Evolutionary conservation across 2,329 filamentous ascomycete species (phyloP), one percentile per base, ranked within the genome.

Genomic region (Phaeosphaeria sp.): DNA sequence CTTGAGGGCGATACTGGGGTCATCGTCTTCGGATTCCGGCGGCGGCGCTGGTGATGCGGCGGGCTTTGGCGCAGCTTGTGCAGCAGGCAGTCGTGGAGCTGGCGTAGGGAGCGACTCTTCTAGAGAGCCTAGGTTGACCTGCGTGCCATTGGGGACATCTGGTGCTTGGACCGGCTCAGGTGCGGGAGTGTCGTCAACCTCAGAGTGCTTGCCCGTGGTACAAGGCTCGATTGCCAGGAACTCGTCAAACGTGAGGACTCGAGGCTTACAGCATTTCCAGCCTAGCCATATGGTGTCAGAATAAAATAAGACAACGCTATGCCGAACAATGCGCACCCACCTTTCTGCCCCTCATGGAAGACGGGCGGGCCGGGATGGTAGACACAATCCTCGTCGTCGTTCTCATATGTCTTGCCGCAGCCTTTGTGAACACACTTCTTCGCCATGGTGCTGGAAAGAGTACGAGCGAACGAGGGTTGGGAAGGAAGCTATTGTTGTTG

Each of bases 321-420:
- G 46, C 50, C 18, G 11, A 43, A 46, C 9, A 20, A 22, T 58
- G 51, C 52, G 55, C 48, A 56, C 61, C 55, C 58, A 97, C 94
- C 95, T 88, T 99, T 98, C 81, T 97, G 94, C 60, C 95, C 95
- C 81, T 99, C 95, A 77, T 98, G 95, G 78, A 99, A 99, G 59
- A 76, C 85, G 46, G 95, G 95, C 64, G 93, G 92, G 55, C 93
- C 93, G 44, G 94, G 92, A 80, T 99, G 95, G 81, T 97, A 98
- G 68, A 87, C 81, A 81, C 95, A 99, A 67, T 89, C 85, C 78
- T 97, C 94, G 43, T 92, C 87, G 10, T 89, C 80, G 77, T 97
- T 90, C 49, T 89, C 88, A 79, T 92, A 98, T 64, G 83, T 79
- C 84, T 97, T 98, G 72, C 90, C 92, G 79, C 95, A 99, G 77